Evolutionary conservation across 441 rosid species (phyloP).

Genomic region (Adansonia grandidieri): DNA sequence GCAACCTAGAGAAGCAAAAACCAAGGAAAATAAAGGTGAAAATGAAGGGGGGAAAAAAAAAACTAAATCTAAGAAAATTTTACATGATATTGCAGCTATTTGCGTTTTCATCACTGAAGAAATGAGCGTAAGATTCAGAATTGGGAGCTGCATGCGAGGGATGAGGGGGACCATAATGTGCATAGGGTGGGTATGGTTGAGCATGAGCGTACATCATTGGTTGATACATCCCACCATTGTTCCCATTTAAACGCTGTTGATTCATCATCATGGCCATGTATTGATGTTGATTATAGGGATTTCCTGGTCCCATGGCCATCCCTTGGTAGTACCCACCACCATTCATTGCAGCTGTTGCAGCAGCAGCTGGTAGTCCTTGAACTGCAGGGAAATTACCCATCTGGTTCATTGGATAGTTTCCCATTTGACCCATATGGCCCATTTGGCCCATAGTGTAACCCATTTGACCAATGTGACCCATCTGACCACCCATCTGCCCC

Average conservation of each 20-base stretch:
- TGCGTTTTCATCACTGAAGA: constrained; percentile 91
- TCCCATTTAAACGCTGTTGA: constrained; percentile 66
- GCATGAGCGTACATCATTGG: constrained; percentile 85
- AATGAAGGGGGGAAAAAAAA: constrained; percentile 26
- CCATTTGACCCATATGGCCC: constrained; percentile 41
- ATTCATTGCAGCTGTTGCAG: constrained; percentile 42
- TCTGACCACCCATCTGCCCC: constrained; percentile 36
- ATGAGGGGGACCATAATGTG: background rate
- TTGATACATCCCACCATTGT: constrained; percentile 69
- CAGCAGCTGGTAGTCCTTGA: constrained; percentile 64
- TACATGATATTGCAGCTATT: constrained; percentile 88
- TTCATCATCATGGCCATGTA: constrained; percentile 95
- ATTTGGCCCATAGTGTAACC: constrained; percentile 26
- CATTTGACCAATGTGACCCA: constrained; percentile 38
- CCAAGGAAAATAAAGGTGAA: background rate
- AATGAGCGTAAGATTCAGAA: constrained; percentile 59
- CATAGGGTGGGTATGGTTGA: constrained; percentile 22
- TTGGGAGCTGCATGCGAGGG: constrained; percentile 33
- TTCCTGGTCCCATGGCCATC: constrained; percentile 36
- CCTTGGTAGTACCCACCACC: constrained; percentile 52
- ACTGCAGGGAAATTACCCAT: constrained; percentile 59
- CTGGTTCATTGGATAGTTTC: constrained; percentile 47
- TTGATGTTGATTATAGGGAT: constrained; percentile 62
- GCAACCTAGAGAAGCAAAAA: constrained; percentile 21
- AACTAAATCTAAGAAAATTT: constrained; percentile 26